Base-by-base conservation (phyloP, 2,329 filamentous ascomycete genomes). In the Colletotrichum abscissum region DNA sequence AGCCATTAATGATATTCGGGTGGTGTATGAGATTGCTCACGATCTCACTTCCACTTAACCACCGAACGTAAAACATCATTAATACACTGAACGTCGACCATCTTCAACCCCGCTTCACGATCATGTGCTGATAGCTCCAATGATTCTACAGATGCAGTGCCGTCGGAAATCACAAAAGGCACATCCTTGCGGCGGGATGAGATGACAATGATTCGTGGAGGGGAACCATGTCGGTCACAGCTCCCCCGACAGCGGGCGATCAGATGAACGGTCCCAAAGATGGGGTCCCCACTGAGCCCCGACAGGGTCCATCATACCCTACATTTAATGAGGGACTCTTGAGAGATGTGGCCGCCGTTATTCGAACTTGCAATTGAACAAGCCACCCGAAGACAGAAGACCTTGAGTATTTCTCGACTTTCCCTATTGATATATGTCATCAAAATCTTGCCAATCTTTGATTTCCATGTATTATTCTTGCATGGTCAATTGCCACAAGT, bases 1-100 rank as follows among this genome's bases (percentile, higher is more conserved):
- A n/a, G 72, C 55, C 77, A 77, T 75, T 16, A 9, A 77, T 75
- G 12, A 14, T 63, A 12, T 49, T 56, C 38, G 16, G 11, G 55
- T 24, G 19, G 5, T n/a, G 24, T 54, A 30, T 11, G 16, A 49
- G 14, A 28, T 16, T 12, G 0, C 35, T 6, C 22, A 12, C 7
- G 22, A 19, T 14, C n/a, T 6, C 54, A 33, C 49, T 28, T 14
- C 9, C 16, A 5, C 19, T 11, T 5, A 26, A 33, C 33, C 38
- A 35, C 38, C 5, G 26, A 49, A 30, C 22, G 28, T 8, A 5
- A 24, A 26, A 22, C 9, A 38, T 69, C 52, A 49, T 9, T 14
- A 19, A 26, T 24, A 19, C 9, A 55, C 28, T 16, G 19, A 12
- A 24, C 28, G 22, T 38, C 8, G 26, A 38, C 54, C 9, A 26